Base-by-base conservation (phyloP, 2,329 filamentous ascomycete species). In the Lojkania enalia region DNA sequence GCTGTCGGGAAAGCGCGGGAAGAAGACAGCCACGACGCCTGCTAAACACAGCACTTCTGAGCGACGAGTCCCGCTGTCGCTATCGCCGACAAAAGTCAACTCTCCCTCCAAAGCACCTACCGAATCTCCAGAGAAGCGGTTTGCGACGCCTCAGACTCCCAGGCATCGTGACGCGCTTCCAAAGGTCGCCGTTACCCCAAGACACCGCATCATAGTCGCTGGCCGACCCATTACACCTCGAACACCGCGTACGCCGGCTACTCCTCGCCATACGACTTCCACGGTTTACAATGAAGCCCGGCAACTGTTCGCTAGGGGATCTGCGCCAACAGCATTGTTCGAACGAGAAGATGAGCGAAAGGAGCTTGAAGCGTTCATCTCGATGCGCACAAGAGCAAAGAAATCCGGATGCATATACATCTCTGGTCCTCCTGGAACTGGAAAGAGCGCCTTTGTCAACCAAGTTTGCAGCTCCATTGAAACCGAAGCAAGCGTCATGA, bases 391-490 rank as follows among this genome's bases (percentile, higher is more conserved):
- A 4, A 75, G 80, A 6, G 70, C 80, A 14, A 76, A 75, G 9
- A 81, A 79, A 2, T 84, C 85, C 41, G 90, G 91, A 41, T 97
- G 92, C 64, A 80, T 96, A 39, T 99, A 99, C 66, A 86, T 99
- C 55, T 96, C 91, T 58, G 94, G 94, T 0, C 94, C 94, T 3
- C 94, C 94, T 2, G 94, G 94, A 9, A 99, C 94, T 0, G 94
- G 94, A 42, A 99, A 99, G 74, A 97, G 91, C 68, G 94, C 94
- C 20, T 86, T 97, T 77, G 84, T 97, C 50, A 85, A 85, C 51
- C 86, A 95, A 64, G 82, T 95, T 39, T 87, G 87, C 36, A 74
- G 82, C 36, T 76, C 83, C 32, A 71, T 86, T 37, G 73, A 74
- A 23, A 73, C 78, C 13, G 69, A 74, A 2, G 60, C 69, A 11